Conservation (phyloP, 2,329 filamentous ascomycete genomes). For the Aureobasidium sp. region DNA sequence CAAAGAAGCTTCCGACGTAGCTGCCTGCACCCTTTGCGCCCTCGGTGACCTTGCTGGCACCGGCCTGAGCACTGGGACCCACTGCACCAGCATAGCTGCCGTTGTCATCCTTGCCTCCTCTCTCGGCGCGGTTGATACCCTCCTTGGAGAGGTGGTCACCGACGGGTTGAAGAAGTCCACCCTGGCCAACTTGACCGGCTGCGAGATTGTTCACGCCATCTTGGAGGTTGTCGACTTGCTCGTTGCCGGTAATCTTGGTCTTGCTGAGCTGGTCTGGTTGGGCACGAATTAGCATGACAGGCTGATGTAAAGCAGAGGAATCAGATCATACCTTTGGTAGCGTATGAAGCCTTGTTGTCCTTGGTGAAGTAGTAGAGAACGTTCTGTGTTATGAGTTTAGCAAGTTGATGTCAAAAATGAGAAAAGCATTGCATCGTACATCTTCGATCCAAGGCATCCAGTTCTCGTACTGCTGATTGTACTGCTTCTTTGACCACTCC, state of each 20-base stretch:
- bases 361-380: conserved; percentile 68
- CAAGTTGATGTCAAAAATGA: too few species aligned
- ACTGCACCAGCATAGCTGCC: conserved; percentile 42
- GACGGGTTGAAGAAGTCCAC: conserved; percentile 57
- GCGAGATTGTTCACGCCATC: conserved; percentile 59
- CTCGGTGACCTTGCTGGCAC: conserved; percentile 22
- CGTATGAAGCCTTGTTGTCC: conserved; percentile 69
- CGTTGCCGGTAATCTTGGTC: conserved; percentile 60
- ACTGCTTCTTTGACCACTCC: conserved; percentile 56
- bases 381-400: background rate
- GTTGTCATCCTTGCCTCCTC: conserved; percentile 55
- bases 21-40: conserved; percentile 29
- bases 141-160: conserved; percentile 58
- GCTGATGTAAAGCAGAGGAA: background rate
- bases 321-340: conserved; percentile 52
- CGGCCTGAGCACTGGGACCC: conserved; percentile 26
- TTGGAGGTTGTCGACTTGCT: conserved; percentile 61
- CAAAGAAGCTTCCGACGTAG: conserved; percentile 27
- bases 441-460: conserved; percentile 76
- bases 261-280: conserved; percentile 46
- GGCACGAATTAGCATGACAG: background rate
- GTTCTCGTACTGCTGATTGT: conserved; percentile 64
- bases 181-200: conserved; percentile 58
- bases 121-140: conserved; percentile 58
- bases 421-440: conserved; percentile 25